These are phyloP conservation scores for Exophiala oligosperma DNA, from an alignment of 2,329 filamentous ascomycete genomes.

Conservation along the genomic window DNA sequence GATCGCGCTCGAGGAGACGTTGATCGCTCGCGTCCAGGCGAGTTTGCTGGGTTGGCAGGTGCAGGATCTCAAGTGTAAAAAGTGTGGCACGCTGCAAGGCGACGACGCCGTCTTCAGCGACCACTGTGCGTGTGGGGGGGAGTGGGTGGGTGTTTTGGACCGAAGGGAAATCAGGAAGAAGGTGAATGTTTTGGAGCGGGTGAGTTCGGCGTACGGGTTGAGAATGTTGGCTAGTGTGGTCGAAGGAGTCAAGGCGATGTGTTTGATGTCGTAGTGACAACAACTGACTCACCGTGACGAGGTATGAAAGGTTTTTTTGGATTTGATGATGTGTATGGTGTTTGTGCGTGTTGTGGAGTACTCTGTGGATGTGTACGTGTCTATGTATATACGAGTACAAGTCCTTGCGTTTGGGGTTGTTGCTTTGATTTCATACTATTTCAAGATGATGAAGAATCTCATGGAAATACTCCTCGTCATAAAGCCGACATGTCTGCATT, in stretches of 20 bases:
- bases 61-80: constrained; percentile 86
- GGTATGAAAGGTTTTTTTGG: too few relatives aligned
- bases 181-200: constrained; percentile 69
- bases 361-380: too few relatives aligned
- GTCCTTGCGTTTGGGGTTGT: too few relatives aligned
- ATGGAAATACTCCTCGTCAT: too few relatives aligned
- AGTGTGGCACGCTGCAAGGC: constrained; percentile 60
- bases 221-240: constrained; percentile 79
- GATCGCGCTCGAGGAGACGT: constrained; percentile 77
- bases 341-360: too few relatives aligned
- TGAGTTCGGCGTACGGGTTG: constrained; percentile 76
- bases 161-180: constrained; percentile 64
- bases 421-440: too few relatives aligned
- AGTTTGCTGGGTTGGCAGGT: constrained; percentile 77
- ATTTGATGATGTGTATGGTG: too few relatives aligned
- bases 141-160: constrained; percentile 73
- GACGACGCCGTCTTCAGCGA: constrained; percentile 84
- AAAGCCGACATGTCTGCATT: too few relatives aligned
- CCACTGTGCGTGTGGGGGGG: constrained; percentile 88
- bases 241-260: constrained; percentile 57
- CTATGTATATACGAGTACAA: too few relatives aligned
- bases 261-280: constrained; percentile 27
- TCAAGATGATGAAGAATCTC: too few relatives aligned
- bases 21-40: constrained; percentile 75
- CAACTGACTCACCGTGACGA: too few relatives aligned